Conservation (phyloP, 2,329 filamentous ascomycete genomes). For the Penicillium sp. region DNA sequence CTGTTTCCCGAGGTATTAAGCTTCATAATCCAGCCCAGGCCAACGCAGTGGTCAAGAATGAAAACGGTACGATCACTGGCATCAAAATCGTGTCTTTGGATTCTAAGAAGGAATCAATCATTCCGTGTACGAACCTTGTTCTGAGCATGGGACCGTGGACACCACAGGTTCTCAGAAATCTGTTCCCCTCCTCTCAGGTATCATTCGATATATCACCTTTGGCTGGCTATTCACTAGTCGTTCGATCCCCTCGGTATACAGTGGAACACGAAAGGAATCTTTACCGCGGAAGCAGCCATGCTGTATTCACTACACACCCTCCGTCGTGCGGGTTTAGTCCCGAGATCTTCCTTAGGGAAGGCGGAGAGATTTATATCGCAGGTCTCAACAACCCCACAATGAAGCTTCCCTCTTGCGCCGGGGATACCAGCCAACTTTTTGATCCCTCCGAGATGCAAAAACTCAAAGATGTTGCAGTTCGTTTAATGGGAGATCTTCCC, state of each 20-base stretch:
- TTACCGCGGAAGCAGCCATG: constrained; percentile 58
- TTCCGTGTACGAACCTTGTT: constrained; percentile 66
- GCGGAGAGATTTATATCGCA: constrained; percentile 70
- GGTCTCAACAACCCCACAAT: constrained; percentile 67
- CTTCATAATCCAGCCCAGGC: constrained; percentile 65
- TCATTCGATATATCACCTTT: constrained; percentile 61
- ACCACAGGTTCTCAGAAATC: constrained; percentile 58
- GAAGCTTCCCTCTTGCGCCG: constrained; percentile 58
- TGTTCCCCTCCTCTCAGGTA: constrained; percentile 60
- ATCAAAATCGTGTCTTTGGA: constrained; percentile 51
- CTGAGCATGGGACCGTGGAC: constrained; percentile 73
- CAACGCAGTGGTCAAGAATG: constrained; percentile 54
- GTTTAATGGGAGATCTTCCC: constrained; percentile 35
- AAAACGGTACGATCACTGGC: constrained; percentile 51
- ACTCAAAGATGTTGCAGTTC: constrained; percentile 34
- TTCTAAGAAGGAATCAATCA: constrained; percentile 22
- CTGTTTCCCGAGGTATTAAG: constrained; percentile 60
- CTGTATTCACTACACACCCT: constrained; percentile 64
- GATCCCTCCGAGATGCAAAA: constrained; percentile 42
- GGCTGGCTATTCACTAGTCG: constrained; percentile 70
- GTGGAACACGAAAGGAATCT: constrained; percentile 32
- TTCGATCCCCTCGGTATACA: constrained; percentile 57
- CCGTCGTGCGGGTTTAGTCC: constrained; percentile 59
- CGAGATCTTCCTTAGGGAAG: constrained; percentile 67
- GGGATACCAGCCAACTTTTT: constrained; percentile 40